phyloP scores from a whole-genome alignment of 495 filamentous ascomycete genomes.

The Xylaria venustula region DNA sequence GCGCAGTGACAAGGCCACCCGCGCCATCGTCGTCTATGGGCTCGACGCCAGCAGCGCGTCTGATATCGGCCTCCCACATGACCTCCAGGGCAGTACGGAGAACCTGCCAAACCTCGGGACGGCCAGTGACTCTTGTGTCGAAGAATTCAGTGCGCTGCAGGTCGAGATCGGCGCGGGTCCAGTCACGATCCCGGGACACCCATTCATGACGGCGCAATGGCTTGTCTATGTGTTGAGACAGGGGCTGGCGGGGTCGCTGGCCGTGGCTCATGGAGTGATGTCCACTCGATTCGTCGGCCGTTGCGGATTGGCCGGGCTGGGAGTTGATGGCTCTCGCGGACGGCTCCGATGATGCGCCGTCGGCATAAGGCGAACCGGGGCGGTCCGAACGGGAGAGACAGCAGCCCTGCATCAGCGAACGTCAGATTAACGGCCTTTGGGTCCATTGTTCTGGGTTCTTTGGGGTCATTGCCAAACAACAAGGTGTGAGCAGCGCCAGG shows the following conservation, averaged over 20 bases:
- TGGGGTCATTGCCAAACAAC: too few species aligned
- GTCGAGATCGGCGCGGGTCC: constrained; percentile 44
- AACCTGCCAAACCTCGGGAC: constrained; percentile 75
- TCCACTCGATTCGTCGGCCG: constrained; percentile 16
- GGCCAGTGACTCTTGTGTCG: constrained; percentile 77
- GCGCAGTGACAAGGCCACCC: constrained; percentile 63
- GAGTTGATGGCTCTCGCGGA: constrained; percentile 27
- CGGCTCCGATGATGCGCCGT: constrained; percentile 37
- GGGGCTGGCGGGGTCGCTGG: constrained; percentile 20
- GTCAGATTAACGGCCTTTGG: too few species aligned
- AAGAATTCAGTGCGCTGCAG: constrained; percentile 67
- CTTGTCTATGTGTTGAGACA: constrained; percentile 50
- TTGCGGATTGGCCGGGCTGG: constrained; percentile 16
- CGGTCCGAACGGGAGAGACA: constrained; percentile 46
- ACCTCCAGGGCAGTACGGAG: constrained; percentile 64
- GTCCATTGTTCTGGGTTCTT: too few species aligned
- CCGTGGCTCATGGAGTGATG: constrained; percentile 13
- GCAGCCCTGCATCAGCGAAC: constrained; percentile 39
- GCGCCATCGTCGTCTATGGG: constrained; percentile 28
- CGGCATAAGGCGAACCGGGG: constrained; percentile 44
- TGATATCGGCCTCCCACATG: constrained; percentile 48
- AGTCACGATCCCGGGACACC: constrained; percentile 42
- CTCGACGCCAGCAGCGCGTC: constrained; percentile 19
- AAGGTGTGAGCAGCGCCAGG: too few species aligned
- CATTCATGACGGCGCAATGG: constrained; percentile 49